Evolutionary conservation across 2,329 filamentous ascomycete genomes (phyloP).

Genomic region (Aspergillus awamori): DNA sequence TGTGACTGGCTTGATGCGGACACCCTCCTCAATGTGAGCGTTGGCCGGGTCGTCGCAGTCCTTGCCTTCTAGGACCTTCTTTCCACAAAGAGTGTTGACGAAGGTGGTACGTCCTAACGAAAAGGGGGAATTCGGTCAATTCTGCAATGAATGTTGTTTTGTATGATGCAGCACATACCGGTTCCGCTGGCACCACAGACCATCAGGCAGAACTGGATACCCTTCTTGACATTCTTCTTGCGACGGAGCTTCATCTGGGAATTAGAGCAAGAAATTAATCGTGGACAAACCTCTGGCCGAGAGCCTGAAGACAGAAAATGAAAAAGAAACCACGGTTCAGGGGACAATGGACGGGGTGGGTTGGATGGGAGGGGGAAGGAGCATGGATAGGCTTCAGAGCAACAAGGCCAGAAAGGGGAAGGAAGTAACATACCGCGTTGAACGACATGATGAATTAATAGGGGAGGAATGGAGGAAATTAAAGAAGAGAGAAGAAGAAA

Average conservation of each 20-base stretch:
- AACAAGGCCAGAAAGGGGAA: slow-evolving; percentile 28
- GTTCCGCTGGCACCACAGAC: slow-evolving; percentile 98
- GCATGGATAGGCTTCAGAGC: slow-evolving; percentile 21
- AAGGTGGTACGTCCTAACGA: slow-evolving; percentile 88
- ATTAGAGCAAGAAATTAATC: slow-evolving; percentile 19
- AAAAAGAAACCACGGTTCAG: neutral
- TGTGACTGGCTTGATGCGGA: slow-evolving; percentile 98
- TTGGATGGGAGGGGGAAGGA: slow-evolving; percentile 4
- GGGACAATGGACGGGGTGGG: slow-evolving; percentile 26
- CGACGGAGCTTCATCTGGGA: slow-evolving; percentile 88
- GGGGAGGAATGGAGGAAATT: slow-evolving; percentile 24
- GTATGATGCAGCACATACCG: slow-evolving; percentile 61
- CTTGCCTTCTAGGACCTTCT: slow-evolving; percentile 87
- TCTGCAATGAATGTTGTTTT: slow-evolving; percentile 9
- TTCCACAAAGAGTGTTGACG: slow-evolving; percentile 98
- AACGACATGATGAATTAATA: slow-evolving; percentile 53
- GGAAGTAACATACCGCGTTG: slow-evolving; percentile 53
- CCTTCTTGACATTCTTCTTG: slow-evolving; percentile 99
- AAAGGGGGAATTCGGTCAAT: slow-evolving; percentile 17
- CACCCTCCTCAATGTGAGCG: slow-evolving; percentile 92
- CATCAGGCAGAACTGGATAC: slow-evolving; percentile 99
- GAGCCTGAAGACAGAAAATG: neutral
- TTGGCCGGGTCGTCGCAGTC: slow-evolving; percentile 87
- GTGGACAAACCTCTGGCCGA: slow-evolving; percentile 2
- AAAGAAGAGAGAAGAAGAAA: slow-evolving; percentile 25